phyloP scores from a whole-genome alignment of 441 rosid genomes.

The Gossypium schwendimanii region DNA sequence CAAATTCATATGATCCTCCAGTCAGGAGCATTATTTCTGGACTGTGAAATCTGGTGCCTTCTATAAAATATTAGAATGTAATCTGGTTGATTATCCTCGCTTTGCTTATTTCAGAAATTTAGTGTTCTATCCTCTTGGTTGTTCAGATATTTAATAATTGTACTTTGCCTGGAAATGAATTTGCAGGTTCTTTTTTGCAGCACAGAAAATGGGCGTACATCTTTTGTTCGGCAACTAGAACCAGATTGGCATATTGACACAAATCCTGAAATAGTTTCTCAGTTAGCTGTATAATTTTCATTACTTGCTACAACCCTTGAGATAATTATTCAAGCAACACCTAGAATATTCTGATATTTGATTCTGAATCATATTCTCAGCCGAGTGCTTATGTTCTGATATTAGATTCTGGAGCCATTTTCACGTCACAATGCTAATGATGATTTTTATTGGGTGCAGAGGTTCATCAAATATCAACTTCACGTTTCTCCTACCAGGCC shows the following conservation, averaged over 20 bases:
- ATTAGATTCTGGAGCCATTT: not conserved
- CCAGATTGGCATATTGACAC: conserved; percentile 98
- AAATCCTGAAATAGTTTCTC: conserved; percentile 65
- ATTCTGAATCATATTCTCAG: no score
- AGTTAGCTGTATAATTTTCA: conserved; percentile 57
- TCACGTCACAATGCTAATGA: not conserved
- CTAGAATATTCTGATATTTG: no score
- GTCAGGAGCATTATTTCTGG: not conserved
- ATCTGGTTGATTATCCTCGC: not conserved
- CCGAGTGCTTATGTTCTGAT: not conserved
- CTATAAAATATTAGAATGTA: not conserved
- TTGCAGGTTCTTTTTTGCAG: conserved; percentile 94
- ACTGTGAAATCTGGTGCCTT: not conserved
- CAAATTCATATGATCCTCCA: conserved; percentile 1
- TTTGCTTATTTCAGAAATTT: not conserved
- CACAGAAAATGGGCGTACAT: conserved; percentile 78
- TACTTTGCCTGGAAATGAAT: conserved; percentile 15
- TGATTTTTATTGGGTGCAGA: conserved; percentile 29
- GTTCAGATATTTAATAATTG: not conserved
- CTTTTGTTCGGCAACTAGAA: conserved; percentile 93
- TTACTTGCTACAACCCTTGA: not conserved
- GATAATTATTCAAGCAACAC: not conserved
- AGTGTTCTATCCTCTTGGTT: not conserved
- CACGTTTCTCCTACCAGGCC: conserved; percentile 53
- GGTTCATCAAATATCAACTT: conserved; percentile 92